Conservation (phyloP, 2,329 filamentous ascomycete genomes). For the Triangularia verruculosa region DNA sequence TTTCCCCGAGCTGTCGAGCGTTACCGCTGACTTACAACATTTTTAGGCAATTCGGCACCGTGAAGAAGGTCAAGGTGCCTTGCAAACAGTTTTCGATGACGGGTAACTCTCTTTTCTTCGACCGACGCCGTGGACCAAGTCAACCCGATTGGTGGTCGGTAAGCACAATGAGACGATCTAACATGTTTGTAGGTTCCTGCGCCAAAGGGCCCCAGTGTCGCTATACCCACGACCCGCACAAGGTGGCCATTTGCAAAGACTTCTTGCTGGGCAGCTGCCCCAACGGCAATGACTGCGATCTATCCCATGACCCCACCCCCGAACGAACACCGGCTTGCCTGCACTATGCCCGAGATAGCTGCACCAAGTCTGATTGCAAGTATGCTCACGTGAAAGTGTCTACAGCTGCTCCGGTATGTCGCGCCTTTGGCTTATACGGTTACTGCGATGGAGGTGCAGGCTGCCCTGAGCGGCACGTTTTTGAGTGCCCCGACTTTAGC, state of each 20-base stretch:
- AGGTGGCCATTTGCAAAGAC: conserved; percentile 87
- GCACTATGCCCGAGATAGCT: conserved; percentile 87
- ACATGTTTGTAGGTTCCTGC: conserved; percentile 68
- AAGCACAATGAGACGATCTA: conserved; percentile 35
- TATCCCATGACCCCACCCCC: conserved; percentile 81
- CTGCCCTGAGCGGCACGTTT: conserved; percentile 81
- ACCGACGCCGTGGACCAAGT: conserved; percentile 28
- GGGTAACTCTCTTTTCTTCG: conserved; percentile 55
- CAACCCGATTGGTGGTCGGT: conserved; percentile 33
- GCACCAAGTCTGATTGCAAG: conserved; percentile 79
- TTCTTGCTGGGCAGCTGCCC: conserved; percentile 76
- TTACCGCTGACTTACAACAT: conserved; percentile 39
- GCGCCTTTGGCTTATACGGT: conserved; percentile 77
- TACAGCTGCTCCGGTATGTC: conserved; percentile 75
- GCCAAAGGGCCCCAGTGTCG: conserved; percentile 75
- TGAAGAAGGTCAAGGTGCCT: conserved; percentile 68
- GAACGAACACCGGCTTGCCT: conserved; percentile 85
- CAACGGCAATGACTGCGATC: conserved; percentile 76
- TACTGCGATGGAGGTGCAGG: conserved; percentile 80
- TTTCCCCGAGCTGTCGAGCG: conserved; percentile 27
- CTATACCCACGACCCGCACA: conserved; percentile 78
- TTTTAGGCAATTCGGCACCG: conserved; percentile 47
- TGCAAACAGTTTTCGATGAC: conserved; percentile 71
- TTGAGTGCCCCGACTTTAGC: conserved; percentile 93
- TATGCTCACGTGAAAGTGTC: conserved; percentile 83